Evolutionary conservation across 768 basidiomycete genomes (phyloP).

Genomic region (Cyclocybe aegerita): DNA sequence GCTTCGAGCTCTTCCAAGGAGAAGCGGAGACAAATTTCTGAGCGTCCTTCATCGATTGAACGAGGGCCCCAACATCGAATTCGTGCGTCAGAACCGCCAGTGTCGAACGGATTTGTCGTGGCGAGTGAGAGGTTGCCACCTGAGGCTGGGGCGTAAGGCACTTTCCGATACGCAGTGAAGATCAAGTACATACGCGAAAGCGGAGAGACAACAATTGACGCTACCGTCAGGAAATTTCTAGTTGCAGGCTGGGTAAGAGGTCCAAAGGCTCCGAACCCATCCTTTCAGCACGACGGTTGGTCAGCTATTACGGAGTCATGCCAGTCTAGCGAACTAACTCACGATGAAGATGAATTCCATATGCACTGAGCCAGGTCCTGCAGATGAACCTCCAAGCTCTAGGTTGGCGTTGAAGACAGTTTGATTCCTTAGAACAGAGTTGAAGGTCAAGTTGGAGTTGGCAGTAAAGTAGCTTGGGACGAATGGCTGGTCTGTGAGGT

Average conservation of each 20-base stretch:
- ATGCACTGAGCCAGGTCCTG: too few species aligned
- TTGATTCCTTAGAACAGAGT: constrained; percentile 21
- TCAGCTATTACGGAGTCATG: too few species aligned
- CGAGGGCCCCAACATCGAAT: constrained; percentile 2
- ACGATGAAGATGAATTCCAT: too few species aligned
- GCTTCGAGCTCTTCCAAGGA: constrained; percentile 1
- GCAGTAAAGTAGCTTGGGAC: constrained; percentile 22
- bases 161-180: constrained; percentile 1
- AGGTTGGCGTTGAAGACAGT: constrained; percentile 22
- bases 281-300: too few species aligned
- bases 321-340: too few species aligned
- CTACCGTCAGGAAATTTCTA: constrained; percentile 25
- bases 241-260: constrained; percentile 9
- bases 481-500: constrained; percentile 34
- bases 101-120: constrained; percentile 18
- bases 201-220: constrained; percentile 11
- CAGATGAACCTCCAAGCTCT: constrained; percentile 18
- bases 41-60: constrained; percentile 1
- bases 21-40: constrained; percentile 1
- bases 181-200: background rate
- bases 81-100: background rate
- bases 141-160: too few species aligned
- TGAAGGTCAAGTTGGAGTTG: constrained; percentile 27
- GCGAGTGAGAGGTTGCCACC: background rate
- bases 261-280: constrained; percentile 2